These are phyloP conservation scores for Aspergillus latus DNA, from an alignment of 2,329 filamentous ascomycete genomes.

Conservation along the genomic window DNA sequence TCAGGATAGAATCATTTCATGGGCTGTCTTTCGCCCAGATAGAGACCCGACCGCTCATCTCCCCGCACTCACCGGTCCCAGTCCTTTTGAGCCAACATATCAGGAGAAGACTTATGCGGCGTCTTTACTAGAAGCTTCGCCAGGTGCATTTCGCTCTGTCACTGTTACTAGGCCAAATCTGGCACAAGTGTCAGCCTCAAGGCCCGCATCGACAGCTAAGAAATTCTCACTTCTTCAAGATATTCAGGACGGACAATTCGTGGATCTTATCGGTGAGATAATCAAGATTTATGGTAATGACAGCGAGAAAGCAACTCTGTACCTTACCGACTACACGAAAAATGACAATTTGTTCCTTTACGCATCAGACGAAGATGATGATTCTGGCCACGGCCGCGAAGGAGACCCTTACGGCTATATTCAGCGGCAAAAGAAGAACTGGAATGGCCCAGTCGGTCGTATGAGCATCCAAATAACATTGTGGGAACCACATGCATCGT, in stretches of 20 bases:
- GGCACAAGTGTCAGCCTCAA: conserved; percentile 10
- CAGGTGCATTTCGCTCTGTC: conserved; percentile 14
- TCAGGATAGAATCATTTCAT: conserved; percentile 29
- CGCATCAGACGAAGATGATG: conserved; percentile 34
- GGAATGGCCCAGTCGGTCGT: conserved; percentile 74
- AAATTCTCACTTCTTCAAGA: conserved; percentile 65
- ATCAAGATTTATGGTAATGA: conserved; percentile 55
- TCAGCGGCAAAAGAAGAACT: conserved; percentile 45
- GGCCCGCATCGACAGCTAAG: conserved; percentile 6
- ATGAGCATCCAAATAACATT: conserved; percentile 69
- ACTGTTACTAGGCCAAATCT: background rate
- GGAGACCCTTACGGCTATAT: conserved; percentile 60
- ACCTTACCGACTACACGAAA: conserved; percentile 79
- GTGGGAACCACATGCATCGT: conserved; percentile 66
- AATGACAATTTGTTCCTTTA: conserved; percentile 65
- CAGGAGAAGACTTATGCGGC: conserved; percentile 32
- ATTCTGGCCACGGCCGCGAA: conserved; percentile 37
- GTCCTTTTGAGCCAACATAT: conserved; percentile 26
- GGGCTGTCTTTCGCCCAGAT: conserved; percentile 37
- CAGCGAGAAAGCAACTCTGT: conserved; percentile 58
- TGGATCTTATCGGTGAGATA: conserved; percentile 71
- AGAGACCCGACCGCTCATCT: conserved; percentile 21
- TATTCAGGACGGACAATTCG: conserved; percentile 57
- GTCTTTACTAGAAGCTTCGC: conserved; percentile 27
- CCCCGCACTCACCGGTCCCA: conserved; percentile 30